Conservation (phyloP, 2,329 filamentous ascomycete species). For the Penicillium digitatum region DNA sequence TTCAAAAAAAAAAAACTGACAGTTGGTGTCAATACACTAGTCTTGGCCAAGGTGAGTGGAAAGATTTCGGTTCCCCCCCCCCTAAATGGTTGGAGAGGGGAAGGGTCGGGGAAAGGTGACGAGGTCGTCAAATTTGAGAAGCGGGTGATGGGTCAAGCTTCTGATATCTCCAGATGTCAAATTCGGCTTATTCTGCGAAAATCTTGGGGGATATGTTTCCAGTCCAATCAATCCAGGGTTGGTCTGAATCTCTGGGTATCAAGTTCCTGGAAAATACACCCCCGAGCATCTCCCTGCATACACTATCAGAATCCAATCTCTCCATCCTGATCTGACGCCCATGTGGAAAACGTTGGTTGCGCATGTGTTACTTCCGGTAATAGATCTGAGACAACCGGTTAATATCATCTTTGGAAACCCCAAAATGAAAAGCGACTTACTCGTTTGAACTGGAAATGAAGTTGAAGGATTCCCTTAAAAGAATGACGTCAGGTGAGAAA, state of each 20-base stretch:
- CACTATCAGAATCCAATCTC: conserved; percentile 5
- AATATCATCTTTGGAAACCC: conserved; percentile 5
- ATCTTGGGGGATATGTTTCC: conserved; percentile 23
- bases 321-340: conserved; percentile 15
- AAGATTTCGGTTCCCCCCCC: too few relatives aligned
- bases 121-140: neutral
- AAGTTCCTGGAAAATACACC: conserved; percentile 20
- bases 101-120: neutral
- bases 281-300: conserved; percentile 17
- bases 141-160: conserved; percentile 27
- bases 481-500: conserved; percentile 9
- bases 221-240: conserved; percentile 27
- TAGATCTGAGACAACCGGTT: conserved; percentile 39
- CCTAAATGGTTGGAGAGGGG: neutral
- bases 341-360: conserved; percentile 16
- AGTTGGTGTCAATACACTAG: neutral
- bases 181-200: conserved; percentile 12
- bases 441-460: conserved; percentile 99
- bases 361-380: conserved; percentile 45
- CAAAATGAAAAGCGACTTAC: conserved; percentile 46
- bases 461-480: conserved; percentile 78
- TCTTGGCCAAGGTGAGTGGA: neutral
- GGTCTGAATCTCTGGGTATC: conserved; percentile 12
- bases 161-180: conserved; percentile 20
- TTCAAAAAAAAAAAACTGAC: neutral